A percentile compares a stretch with the other conserved stretches of the same genome.
Conservation (phyloP, 345 rosid species). For the Heritiera fomes region DNA sequence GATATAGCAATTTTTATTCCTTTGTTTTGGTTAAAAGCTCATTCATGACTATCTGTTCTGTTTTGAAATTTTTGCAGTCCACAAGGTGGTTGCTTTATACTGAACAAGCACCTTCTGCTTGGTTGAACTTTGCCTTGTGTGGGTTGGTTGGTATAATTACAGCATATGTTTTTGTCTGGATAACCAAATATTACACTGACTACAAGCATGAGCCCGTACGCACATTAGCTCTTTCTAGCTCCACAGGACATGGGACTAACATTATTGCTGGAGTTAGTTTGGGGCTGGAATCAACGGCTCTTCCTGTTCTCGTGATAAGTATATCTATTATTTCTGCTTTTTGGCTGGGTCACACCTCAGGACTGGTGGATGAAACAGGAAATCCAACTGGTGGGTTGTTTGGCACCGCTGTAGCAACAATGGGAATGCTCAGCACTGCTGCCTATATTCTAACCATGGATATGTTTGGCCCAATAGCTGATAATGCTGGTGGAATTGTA, state of each 20-base stretch:
- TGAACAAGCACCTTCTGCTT: constrained; percentile 96
- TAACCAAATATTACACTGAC: constrained; percentile 95
- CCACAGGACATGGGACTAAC: constrained; percentile 98
- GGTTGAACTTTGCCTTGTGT: constrained; percentile 92
- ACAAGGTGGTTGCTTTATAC: constrained; percentile 98
- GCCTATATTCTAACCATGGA: constrained; percentile 99
- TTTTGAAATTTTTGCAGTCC: constrained; percentile 55
- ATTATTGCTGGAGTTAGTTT: constrained; percentile 98
- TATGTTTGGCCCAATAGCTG: constrained; percentile 99
- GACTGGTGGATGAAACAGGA: constrained; percentile 88
- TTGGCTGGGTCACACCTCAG: constrained; percentile 95
- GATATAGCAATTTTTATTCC: neutral
- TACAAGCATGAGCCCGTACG: constrained; percentile 98
- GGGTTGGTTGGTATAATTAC: constrained; percentile 97
- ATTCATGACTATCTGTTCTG: neutral
- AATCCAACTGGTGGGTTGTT: constrained; percentile 89
- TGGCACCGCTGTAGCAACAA: constrained; percentile 99
- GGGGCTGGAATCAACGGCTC: constrained; percentile 98
- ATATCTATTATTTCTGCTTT: constrained; percentile 75
- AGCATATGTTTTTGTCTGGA: constrained; percentile 88
- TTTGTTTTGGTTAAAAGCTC: neutral
- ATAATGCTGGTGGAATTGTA: constrained; percentile 99
- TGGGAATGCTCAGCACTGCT: constrained; percentile 99
- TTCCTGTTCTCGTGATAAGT: constrained; percentile 92
- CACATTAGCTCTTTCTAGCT: constrained; percentile 87